Conservation (phyloP, 1,139 yeast species). For the Blastobotrys apis region DNA sequence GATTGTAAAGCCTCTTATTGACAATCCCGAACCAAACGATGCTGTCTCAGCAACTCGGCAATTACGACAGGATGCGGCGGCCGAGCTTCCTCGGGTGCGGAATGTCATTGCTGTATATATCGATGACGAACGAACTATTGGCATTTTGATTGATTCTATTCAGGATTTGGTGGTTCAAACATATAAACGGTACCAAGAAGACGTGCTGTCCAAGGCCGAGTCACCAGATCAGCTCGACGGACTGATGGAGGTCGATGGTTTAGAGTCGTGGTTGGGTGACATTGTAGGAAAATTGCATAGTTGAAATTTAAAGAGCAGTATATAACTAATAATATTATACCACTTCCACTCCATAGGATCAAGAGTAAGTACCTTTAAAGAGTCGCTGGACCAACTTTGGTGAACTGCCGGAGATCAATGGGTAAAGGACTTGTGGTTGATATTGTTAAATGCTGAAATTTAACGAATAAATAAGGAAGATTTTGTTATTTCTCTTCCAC, state of each 20-base stretch:
- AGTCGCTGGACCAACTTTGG: no score
- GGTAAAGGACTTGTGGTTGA: neutral
- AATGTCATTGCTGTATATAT: constrained; percentile 47
- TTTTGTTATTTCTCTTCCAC: constrained; percentile 40
- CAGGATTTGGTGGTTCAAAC: constrained; percentile 51
- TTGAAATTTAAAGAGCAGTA: neutral
- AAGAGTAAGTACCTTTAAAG: no score
- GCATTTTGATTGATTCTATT: constrained; percentile 53
- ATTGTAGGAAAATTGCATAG: constrained; percentile 37
- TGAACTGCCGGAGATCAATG: no score
- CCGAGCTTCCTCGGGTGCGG: constrained; percentile 53
- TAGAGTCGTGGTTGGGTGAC: constrained; percentile 47
- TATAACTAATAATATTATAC: no score
- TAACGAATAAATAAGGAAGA: no score
- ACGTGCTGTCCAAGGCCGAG: constrained; percentile 24
- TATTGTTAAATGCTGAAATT: neutral
- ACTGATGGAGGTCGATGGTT: constrained; percentile 55
- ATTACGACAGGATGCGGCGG: constrained; percentile 46
- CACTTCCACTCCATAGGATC: no score
- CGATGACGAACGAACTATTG: constrained; percentile 44
- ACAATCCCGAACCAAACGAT: constrained; percentile 28
- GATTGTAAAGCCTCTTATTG: constrained; percentile 35
- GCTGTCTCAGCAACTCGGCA: constrained; percentile 37
- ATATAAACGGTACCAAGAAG: constrained; percentile 44
- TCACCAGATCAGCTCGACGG: constrained; percentile 33